Evolutionary conservation across 2,329 filamentous ascomycete species (phyloP), one percentile per base, ranked within the genome.

Genomic region (Penicillium sclerotiorum): DNA sequence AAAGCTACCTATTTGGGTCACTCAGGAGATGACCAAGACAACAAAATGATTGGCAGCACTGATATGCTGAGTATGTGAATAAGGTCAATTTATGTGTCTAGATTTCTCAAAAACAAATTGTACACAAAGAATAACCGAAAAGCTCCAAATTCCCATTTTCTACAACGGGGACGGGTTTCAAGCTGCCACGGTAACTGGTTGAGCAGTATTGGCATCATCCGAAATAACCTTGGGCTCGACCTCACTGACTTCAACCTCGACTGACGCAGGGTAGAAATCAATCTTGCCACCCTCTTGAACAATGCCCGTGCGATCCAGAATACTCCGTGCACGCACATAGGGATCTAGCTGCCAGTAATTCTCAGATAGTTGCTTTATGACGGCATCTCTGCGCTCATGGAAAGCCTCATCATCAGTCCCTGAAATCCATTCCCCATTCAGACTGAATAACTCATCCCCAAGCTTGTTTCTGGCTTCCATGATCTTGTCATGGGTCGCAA

Each of bases 321-420:
- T 27, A 21, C 18, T 52, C 9, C 51, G 50, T 13, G 50, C 35
- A 0, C 49, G 52, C 7, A 60, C 44, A 21, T 56, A 59, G 2
- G 48, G 50, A 17, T 57, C 56, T 37, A 60, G 54, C 15, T 39
- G 30, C 56, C 45, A 56, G 32, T 59, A 59, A 12, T 51, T 55
- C 5, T 44, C 46, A 9, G 48, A 27, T 5, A 60, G 41, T 18
- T 51, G 44, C 4, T 38, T 43, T 22, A 55, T 52, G 5, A 54
- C 46, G 18, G 40, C 32, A 3, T 53, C 44, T 11, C 55, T 53
- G 3, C 30, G 36, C 17, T 8, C 22, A 8, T 30, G 18, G 6
- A 46, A 20, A 30, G 42, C 25, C 4, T 52, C 36, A 15, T 35
- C 25, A 7, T 51, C 7, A 1, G 44, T 27, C 21, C 41, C 32